Base-by-base conservation (phyloP, 495 filamentous ascomycete species). In the Diplogelasinospora grovesii region DNA sequence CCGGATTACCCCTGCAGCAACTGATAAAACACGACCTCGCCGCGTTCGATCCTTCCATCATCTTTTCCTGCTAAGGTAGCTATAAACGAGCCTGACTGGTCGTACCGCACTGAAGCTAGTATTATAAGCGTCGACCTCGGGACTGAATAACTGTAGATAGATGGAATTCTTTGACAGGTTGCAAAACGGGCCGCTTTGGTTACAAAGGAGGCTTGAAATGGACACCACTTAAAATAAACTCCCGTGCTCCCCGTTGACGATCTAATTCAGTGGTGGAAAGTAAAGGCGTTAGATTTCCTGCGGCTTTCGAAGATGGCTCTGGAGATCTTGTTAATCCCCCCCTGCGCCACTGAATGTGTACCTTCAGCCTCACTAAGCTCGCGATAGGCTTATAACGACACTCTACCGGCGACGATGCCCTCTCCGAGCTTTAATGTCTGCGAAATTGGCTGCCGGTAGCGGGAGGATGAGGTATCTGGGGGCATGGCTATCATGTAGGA, bases 351-450 rank as follows among this genome's bases (percentile, higher is more conserved):
- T 5, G 29, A 32, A 32, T 32, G 29, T 13, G 29, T 13, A 32
- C 29, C n/a, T 32, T 32, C 29, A 32, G 29, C 29, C 29, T 32
- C n/a, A 13, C 29, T 5, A 32, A 32, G 14, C 29, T 32, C 29
- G n/a, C 29, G 5, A 32, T 32, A 6, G n/a, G 5, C 29, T 32
- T 15, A 32, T 15, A 13, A 32, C 29, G 29, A 15, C 29, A 32
- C 29, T 32, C 29, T 15, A 13, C n/a, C 5, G 29, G 29, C n/a
- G 29, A 32, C 29, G 14, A 32, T 32, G n/a, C n/a, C n/a, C 5
- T 32, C 29, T 32, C 29, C 10, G 29, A 32, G 29, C 5, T 13
- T 32, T 15, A 15, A 13, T 32, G 29, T 32, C 8, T 32, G n/a
- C 29, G 29, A 32, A 32, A 15, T 15, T 32, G 29, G 29, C 29